Conservation (phyloP, 371 early-diverging fungal species). For the Apophysomyces variabilis region DNA sequence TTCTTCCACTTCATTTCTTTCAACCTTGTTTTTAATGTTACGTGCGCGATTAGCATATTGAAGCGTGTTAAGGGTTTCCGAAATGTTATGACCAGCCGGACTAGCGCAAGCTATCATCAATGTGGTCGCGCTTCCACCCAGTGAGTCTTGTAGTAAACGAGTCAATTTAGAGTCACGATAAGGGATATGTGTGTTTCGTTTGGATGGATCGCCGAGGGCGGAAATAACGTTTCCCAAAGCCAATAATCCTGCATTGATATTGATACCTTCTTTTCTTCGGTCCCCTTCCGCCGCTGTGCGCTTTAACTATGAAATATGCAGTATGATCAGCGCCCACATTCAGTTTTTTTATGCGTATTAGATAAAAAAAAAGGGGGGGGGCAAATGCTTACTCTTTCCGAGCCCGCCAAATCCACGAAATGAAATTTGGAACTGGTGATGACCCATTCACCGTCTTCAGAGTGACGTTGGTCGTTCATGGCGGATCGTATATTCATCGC, state of each 20-base stretch:
- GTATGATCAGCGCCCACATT: background rate
- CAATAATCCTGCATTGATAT: slow-evolving; percentile 97
- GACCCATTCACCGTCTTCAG: slow-evolving; percentile 56
- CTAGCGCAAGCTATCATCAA: slow-evolving; percentile 95
- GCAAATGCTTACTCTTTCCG: slow-evolving; percentile 71
- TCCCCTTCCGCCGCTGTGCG: slow-evolving; percentile 95
- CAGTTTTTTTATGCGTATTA: slow-evolving; percentile 24
- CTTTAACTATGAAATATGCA: slow-evolving; percentile 67
- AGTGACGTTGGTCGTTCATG: slow-evolving; percentile 7
- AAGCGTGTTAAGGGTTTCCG: slow-evolving; percentile 92
- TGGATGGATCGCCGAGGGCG: slow-evolving; percentile 90
- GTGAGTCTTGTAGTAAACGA: slow-evolving; percentile 92
- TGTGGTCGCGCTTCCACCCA: slow-evolving; percentile 93
- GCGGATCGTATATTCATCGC: slow-evolving; percentile 6
- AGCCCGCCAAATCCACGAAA: slow-evolving; percentile 99
- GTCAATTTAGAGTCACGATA: slow-evolving; percentile 99
- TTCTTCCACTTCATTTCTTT: slow-evolving; percentile 73
- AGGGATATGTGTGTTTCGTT: slow-evolving; percentile 79
- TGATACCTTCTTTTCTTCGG: slow-evolving; percentile 95
- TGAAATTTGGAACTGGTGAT: slow-evolving; percentile 90
- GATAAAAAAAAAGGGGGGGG: slow-evolving; percentile 13
- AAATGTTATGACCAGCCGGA: slow-evolving; percentile 78
- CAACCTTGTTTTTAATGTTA: slow-evolving; percentile 83
- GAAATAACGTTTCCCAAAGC: slow-evolving; percentile 99
- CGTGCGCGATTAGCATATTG: slow-evolving; percentile 90